A percentile compares a stretch with the other conserved stretches of the same genome.
phyloP scores from a whole-genome alignment of 2,329 filamentous ascomycete species.

The Xylariomycetidae sp. region DNA sequence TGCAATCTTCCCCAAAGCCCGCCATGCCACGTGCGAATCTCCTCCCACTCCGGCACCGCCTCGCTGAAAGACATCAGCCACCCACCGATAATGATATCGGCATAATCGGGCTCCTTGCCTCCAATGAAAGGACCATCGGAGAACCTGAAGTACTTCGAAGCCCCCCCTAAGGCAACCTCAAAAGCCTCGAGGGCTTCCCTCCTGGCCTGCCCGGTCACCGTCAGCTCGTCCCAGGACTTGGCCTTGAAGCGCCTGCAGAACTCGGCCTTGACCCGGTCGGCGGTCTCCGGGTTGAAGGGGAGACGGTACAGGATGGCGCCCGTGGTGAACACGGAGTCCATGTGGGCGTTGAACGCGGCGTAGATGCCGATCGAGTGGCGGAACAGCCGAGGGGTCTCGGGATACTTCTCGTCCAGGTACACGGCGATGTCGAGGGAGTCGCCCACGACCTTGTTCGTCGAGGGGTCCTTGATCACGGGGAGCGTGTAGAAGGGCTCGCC shows the following conservation, averaged over 20 bases:
- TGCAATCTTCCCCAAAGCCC: constrained; percentile 17
- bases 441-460: constrained; percentile 39
- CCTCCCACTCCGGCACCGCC: constrained; percentile 18
- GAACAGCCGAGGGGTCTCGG: constrained; percentile 43
- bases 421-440: constrained; percentile 64
- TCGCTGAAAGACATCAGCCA: constrained; percentile 17
- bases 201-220: constrained; percentile 14
- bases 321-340: constrained; percentile 50
- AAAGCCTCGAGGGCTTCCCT: constrained; percentile 9
- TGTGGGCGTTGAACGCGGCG: constrained; percentile 46
- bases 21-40: constrained; percentile 19
- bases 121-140: constrained; percentile 18
- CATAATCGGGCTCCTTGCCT: constrained; percentile 17
- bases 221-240: constrained; percentile 38
- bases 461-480: constrained; percentile 48
- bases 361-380: constrained; percentile 34
- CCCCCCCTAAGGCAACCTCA: constrained; percentile 9
- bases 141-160: constrained; percentile 14
- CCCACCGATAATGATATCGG: constrained; percentile 23
- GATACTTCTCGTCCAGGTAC: constrained; percentile 51
- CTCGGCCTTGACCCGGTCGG: constrained; percentile 38
- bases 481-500: constrained; percentile 57
- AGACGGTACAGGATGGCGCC: constrained; percentile 39
- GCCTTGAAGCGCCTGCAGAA: constrained; percentile 44
- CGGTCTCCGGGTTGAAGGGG: constrained; percentile 47